phyloP scores from a whole-genome alignment of 2,329 filamentous ascomycete species.

The Fusarium chaquense region DNA sequence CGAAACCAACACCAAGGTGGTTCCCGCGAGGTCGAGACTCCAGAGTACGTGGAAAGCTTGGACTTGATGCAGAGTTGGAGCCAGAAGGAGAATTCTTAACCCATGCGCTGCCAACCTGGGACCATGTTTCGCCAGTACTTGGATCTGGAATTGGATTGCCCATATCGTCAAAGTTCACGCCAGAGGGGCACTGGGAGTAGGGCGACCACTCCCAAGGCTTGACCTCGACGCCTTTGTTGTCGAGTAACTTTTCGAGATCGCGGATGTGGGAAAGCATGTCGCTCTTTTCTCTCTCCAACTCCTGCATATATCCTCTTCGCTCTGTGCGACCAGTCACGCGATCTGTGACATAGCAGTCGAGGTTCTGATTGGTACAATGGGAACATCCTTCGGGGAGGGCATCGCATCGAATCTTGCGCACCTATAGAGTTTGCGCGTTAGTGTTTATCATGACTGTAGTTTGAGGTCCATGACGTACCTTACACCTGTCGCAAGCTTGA shows the following conservation, averaged over 20 bases:
- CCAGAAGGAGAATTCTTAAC: conserved; percentile 50
- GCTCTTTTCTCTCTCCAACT: conserved; percentile 78
- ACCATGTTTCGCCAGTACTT: conserved; percentile 49
- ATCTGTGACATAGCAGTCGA: conserved; percentile 87
- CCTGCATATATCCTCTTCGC: conserved; percentile 80
- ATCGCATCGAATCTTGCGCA: conserved; percentile 90
- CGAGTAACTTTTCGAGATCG: conserved; percentile 75
- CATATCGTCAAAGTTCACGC: conserved; percentile 44
- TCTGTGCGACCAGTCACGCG: conserved; percentile 86
- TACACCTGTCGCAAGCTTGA: conserved; percentile 90
- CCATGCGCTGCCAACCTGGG: conserved; percentile 51
- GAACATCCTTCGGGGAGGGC: conserved; percentile 83
- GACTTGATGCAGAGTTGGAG: conserved; percentile 38
- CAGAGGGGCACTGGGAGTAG: conserved; percentile 48
- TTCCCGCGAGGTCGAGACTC: conserved; percentile 67
- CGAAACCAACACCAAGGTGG: conserved; percentile 74
- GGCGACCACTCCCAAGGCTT: conserved; percentile 60
- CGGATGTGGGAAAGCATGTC: conserved; percentile 74
- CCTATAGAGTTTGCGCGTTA: conserved; percentile 57
- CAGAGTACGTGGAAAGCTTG: conserved; percentile 51
- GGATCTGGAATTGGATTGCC: conserved; percentile 42
- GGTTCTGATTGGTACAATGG: conserved; percentile 80
- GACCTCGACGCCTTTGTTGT: conserved; percentile 70
- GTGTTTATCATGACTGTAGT: background rate
- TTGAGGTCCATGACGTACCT: conserved; percentile 63